A percentile compares a stretch with the other conserved stretches of the same genome.
These are phyloP conservation scores for Melaleuca alternifolia DNA, from an alignment of 345 rosid species.

Conservation along the genomic window DNA sequence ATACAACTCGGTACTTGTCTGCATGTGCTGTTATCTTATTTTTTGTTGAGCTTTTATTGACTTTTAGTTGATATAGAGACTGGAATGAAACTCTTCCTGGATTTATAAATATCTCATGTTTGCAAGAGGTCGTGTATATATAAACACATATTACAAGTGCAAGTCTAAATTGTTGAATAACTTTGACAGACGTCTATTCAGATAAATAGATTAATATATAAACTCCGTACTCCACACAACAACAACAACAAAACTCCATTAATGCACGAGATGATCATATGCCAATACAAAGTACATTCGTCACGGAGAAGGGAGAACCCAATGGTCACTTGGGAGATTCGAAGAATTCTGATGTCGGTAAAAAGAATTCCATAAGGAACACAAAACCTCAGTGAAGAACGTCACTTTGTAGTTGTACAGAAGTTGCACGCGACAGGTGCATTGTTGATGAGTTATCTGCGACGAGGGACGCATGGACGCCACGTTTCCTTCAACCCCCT, in stretches of 20 bases:
- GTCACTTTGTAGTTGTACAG: background rate
- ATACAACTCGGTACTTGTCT: too few species aligned
- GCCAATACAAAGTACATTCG: background rate
- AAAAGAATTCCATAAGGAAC: background rate
- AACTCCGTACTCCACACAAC: background rate
- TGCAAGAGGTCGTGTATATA: background rate
- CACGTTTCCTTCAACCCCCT: background rate
- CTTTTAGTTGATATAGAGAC: background rate
- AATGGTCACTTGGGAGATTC: background rate
- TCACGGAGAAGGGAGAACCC: background rate
- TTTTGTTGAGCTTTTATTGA: background rate
- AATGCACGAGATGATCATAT: background rate
- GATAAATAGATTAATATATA: background rate
- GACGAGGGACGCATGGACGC: background rate
- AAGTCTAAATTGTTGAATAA: background rate
- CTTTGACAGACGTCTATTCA: background rate
- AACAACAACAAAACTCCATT: background rate
- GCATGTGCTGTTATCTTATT: background rate
- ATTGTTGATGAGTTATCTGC: background rate
- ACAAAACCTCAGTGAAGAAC: background rate
- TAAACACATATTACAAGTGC: background rate
- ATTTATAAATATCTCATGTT: background rate
- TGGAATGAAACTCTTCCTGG: background rate
- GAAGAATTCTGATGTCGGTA: background rate
- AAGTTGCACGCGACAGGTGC: background rate